Conservation (phyloP, 2,329 filamentous ascomycete species). For the Metarhizium rileyi region DNA sequence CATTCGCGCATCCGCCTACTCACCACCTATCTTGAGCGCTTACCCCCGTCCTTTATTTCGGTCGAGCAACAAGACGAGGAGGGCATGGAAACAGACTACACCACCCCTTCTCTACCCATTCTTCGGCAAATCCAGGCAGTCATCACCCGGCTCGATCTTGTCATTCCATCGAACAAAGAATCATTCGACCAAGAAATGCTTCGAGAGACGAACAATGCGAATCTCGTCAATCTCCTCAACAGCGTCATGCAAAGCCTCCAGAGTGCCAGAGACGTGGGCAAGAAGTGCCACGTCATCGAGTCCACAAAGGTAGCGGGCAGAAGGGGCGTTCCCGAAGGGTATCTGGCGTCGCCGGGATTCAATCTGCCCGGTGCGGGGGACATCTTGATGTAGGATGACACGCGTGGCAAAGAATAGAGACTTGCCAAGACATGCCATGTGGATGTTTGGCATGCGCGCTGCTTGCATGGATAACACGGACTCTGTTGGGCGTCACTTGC, state of each 20-base stretch:
- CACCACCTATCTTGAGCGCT: conserved; percentile 63
- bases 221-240: conserved; percentile 66
- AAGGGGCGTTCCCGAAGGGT: conserved; percentile 12
- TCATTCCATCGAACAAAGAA: conserved; percentile 59
- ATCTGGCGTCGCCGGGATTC: conserved; percentile 14
- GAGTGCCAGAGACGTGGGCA: conserved; percentile 62
- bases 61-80: conserved; percentile 31
- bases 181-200: conserved; percentile 62
- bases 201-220: conserved; percentile 75
- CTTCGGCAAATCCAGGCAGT: conserved; percentile 84
- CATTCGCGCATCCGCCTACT: conserved; percentile 66
- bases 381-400: conserved; percentile 17
- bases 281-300: conserved; percentile 59
- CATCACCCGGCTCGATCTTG: conserved; percentile 70
- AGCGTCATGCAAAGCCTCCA: conserved; percentile 64
- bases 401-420: too few relatives aligned
- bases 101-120: conserved; percentile 54
- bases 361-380: conserved; percentile 20
- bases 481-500: background rate
- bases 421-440: background rate
- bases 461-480: background rate
- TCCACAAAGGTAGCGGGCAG: conserved; percentile 15
- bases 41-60: conserved; percentile 56
- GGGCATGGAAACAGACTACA: conserved; percentile 27
- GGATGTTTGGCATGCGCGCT: background rate